phyloP scores from a whole-genome alignment of 2,329 filamentous ascomycete genomes.

The Penicillium olsonii region DNA sequence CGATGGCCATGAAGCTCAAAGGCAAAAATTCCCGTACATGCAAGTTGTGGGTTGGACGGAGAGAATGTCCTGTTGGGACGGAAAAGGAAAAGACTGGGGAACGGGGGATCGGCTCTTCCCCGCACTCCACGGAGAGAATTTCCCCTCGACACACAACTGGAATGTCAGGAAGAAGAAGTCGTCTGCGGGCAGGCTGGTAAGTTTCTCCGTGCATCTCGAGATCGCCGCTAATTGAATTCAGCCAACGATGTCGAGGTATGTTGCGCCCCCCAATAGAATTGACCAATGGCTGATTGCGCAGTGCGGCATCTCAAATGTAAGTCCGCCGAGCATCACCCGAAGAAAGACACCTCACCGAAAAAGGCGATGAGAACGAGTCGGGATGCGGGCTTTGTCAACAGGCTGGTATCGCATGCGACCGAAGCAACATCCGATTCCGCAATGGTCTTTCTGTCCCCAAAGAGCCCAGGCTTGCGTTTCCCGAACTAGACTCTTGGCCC shows the following conservation, averaged over 20 bases:
- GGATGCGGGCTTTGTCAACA: conserved; percentile 20
- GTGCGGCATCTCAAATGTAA: conserved; percentile 29
- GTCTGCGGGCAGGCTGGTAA: conserved; percentile 27
- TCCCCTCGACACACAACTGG: conserved; percentile 8
- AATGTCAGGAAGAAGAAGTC: conserved; percentile 21
- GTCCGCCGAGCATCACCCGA: neutral
- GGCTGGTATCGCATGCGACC: conserved; percentile 18
- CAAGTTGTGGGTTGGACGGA: conserved; percentile 3
- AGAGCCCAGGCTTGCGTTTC: conserved; percentile 16
- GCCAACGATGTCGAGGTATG: conserved; percentile 28
- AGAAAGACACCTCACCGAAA: neutral
- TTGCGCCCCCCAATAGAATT: neutral
- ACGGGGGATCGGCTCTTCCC: conserved; percentile 8
- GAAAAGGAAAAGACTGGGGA: conserved; percentile 2
- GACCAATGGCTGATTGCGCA: conserved; percentile 1
- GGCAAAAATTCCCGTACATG: neutral
- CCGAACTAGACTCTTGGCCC: conserved; percentile 18
- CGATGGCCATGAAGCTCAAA: neutral
- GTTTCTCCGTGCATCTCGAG: neutral
- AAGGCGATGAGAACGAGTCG: conserved; percentile 20
- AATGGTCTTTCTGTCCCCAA: conserved; percentile 17
- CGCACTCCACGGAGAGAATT: conserved; percentile 13
- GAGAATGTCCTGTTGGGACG: conserved; percentile 10
- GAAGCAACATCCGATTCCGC: conserved; percentile 26
- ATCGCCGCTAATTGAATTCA: conserved; percentile 9